Evolutionary conservation across 805 yeast species (phyloP), one percentile per base, ranked within the genome.

Genomic region (Lachancea thermotolerans): DNA sequence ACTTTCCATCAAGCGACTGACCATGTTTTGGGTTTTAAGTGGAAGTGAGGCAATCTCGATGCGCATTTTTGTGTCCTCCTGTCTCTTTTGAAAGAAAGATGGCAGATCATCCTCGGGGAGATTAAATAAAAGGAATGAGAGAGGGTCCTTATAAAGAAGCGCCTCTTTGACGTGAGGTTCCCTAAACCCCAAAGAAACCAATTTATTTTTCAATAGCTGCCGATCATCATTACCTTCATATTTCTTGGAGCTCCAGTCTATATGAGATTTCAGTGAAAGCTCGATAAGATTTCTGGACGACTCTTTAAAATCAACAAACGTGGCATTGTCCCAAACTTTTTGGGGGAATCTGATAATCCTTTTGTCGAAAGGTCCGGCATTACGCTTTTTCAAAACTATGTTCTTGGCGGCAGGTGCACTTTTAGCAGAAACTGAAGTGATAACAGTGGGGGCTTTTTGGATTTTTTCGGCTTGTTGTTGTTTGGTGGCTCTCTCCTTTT

Each of bases 61-160:
- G 43, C 75, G 72, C 18, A 80, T 74, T 39, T 74, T 76, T 0
- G 82, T 69, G 53, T 81, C 88, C 37, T 72, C 73, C 17, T 73
- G 72, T 35, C 77, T 66, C 49, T 81, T 79, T 14, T 74, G 71
- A 55, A 85, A 85, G 39, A 71, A 68, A 0, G 66, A 53, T 0
- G 99, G 99, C 29, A 91, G 68, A 56, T 91, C 99, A 58, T 90
- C 98, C 51, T 93, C 97, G 0, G 98, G 98, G 2, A 91, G 77
- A 57, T 91, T 93, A 52, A 90, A 81, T 10, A 91, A 65, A 15
- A 91, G 72, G 69, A 66, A 70, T 0, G 73, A 68, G 7, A 70
- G 43, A 1, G 75, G 73, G 52, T 70, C 75, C 41, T 58, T 60
- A 56, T 85, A 85, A 25, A 69, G 65, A 39, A 86, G 65, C 0